Base-by-base conservation (phyloP, 257 asterid genomes). In the Penstemon barbatus region DNA sequence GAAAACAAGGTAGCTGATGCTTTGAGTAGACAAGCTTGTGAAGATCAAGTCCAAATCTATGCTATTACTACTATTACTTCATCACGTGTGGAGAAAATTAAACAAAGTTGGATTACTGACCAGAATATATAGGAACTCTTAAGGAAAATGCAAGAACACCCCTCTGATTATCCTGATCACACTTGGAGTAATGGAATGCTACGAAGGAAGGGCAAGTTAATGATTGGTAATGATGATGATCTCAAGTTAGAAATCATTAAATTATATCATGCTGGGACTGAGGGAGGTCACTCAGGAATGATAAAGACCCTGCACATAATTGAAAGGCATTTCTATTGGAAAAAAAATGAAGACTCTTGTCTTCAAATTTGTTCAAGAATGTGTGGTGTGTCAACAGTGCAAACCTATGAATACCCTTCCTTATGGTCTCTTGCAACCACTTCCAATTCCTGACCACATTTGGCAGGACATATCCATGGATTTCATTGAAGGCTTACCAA, bases 191-290 rank as follows among this genome's bases (percentile, higher is more conserved):
- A 3, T 3, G 37, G 36, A 0, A 3, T 36, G 2, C 15, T n/a
- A 1, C 42, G 39, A 11, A 37, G 4, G 0, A 18, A 61, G 7
- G 40, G 39, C 3, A 41, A 13, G 8, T 0, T 12, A 8, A 2
- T 7, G 38, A 8, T n/a, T 10, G 33, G 64, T 1, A 37, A 15
- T n/a, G 8, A 10, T 0, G 8, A 19, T 2, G 4, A 13, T 1
- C 0, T 38, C 2, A 39, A 25, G 25, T 0, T 5, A 0, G 6
- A 4, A 0, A 1, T 58, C 0, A 8, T 11, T 38, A 1, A 3
- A 3, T 0, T 7, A 1, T 2, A 13, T 5, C 66, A 61, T 13
- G 2, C 2, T 13, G 0, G 13, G 0, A 4, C 0, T 0, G 18
- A 10, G 4, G 66, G 66, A 0, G 66, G 39, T 6, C 67, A 62